Percentiles rank a stretch among this genome's conserved stretches.
Evolutionary conservation across 352 stramenopile species (phyloP).

Genomic region (Phytopythium mirpurense): DNA sequence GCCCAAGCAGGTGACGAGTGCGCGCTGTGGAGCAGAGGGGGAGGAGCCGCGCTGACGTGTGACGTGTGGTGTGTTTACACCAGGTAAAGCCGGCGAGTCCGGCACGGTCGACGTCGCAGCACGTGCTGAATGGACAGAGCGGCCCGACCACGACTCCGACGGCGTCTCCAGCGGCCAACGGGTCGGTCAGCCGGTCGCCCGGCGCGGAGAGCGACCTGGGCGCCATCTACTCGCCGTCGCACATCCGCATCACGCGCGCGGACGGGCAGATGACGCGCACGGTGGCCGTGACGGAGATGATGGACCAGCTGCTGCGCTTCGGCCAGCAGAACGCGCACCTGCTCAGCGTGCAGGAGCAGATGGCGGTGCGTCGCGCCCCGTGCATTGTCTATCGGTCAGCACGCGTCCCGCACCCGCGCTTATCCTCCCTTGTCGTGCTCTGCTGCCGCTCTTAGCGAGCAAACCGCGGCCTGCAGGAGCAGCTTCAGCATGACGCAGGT

Average conservation of each 20-base stretch:
- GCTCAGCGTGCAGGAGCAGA: slow-evolving; percentile 51
- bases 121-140: neutral
- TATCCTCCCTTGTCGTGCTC: too few relatives aligned
- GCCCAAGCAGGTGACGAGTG: neutral
- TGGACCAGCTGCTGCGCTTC: slow-evolving; percentile 71
- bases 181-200: neutral
- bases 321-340: slow-evolving; percentile 66
- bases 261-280: slow-evolving; percentile 73
- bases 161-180: neutral
- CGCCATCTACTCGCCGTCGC: slow-evolving; percentile 56
- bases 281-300: slow-evolving; percentile 70
- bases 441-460: slow-evolving; percentile 27
- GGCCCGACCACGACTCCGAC: neutral
- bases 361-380: slow-evolving; percentile 62
- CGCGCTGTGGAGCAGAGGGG: neutral
- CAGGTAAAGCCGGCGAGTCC: neutral
- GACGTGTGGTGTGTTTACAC: neutral
- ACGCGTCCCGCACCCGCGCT: too few relatives aligned
- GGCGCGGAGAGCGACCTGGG: slow-evolving; percentile 27
- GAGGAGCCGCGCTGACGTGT: neutral
- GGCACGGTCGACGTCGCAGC: neutral
- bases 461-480: slow-evolving; percentile 68
- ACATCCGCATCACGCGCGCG: slow-evolving; percentile 68
- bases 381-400: too few relatives aligned
- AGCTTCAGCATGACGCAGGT: slow-evolving; percentile 55